phyloP scores from a whole-genome alignment of 768 basidiomycete genomes.

The Sarcodon aspratus region DNA sequence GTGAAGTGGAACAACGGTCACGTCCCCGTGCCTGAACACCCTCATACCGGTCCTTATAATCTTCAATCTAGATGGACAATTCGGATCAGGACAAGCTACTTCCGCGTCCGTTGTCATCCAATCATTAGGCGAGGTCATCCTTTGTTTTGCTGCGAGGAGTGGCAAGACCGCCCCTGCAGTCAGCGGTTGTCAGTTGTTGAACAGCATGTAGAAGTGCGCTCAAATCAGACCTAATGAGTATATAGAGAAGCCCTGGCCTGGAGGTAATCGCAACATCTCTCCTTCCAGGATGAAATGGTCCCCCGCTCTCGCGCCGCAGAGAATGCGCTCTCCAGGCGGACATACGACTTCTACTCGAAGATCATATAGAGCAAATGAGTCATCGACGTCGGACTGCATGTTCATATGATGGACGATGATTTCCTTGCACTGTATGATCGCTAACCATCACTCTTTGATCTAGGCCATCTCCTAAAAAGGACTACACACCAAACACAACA shows the following conservation, averaged over 20 bases:
- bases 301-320: conserved; percentile 55
- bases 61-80: conserved; percentile 44
- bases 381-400: conserved; percentile 11
- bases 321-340: conserved; percentile 40
- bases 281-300: conserved; percentile 54
- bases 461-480: no score
- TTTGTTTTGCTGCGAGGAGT: conserved; percentile 58
- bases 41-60: conserved; percentile 39
- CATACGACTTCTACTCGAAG: conserved; percentile 53
- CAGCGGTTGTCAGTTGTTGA: neutral
- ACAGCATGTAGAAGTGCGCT: no score
- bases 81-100: conserved; percentile 57
- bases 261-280: conserved; percentile 51
- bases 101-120: conserved; percentile 63
- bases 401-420: no score
- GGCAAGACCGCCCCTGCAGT: conserved; percentile 45
- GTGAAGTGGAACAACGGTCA: conserved; percentile 33
- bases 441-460: no score
- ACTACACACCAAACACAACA: no score
- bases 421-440: no score
- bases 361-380: conserved; percentile 51
- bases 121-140: conserved; percentile 39
- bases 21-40: conserved; percentile 42
- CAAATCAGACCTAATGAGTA: conserved; percentile 48
- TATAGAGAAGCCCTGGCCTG: conserved; percentile 55